These are phyloP conservation scores for Neolentinus lepideus DNA, from an alignment of 1,284 basidiomycete genomes.

Conservation along the genomic window DNA sequence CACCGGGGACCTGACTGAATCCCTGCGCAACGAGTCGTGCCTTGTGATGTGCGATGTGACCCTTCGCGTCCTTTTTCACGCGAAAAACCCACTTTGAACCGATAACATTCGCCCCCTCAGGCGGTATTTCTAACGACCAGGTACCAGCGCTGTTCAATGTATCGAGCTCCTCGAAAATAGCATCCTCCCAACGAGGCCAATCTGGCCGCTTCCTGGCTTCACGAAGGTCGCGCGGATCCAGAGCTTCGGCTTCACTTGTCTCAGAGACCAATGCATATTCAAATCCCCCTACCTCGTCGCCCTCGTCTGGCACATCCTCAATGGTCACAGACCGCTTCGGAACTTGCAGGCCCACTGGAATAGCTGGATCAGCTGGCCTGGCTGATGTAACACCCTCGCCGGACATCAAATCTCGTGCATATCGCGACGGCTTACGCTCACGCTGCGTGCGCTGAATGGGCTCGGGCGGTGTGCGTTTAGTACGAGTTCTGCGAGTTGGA, in stretches of 20 bases:
- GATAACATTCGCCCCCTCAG: slow-evolving; percentile 16
- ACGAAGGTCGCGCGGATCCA: slow-evolving; percentile 10
- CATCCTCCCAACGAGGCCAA: slow-evolving; percentile 17
- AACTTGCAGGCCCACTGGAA: not conserved
- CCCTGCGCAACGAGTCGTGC: slow-evolving; percentile 33
- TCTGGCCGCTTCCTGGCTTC: slow-evolving; percentile 16
- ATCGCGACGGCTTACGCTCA: too few relatives aligned
- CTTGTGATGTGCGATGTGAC: slow-evolving; percentile 24
- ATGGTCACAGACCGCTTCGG: not conserved
- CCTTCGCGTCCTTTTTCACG: slow-evolving; percentile 23
- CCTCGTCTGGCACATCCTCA: slow-evolving; percentile 9
- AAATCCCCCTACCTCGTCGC: too few relatives aligned
- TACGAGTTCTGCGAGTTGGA: too few relatives aligned
- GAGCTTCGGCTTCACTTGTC: slow-evolving; percentile 9
- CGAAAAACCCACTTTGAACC: slow-evolving; percentile 24
- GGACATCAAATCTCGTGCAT: too few relatives aligned
- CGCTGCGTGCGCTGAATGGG: too few relatives aligned
- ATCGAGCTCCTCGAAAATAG: slow-evolving; percentile 21
- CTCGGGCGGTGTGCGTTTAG: too few relatives aligned
- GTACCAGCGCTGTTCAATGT: slow-evolving; percentile 14
- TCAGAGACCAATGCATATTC: too few relatives aligned
- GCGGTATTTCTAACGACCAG: slow-evolving; percentile 16
- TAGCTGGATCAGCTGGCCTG: too few relatives aligned
- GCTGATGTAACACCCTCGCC: too few relatives aligned
- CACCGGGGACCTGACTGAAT: slow-evolving; percentile 29